Evolutionary conservation across 176 grass and related monocot genomes (phyloP).

Genomic region (Otatea glauca): DNA sequence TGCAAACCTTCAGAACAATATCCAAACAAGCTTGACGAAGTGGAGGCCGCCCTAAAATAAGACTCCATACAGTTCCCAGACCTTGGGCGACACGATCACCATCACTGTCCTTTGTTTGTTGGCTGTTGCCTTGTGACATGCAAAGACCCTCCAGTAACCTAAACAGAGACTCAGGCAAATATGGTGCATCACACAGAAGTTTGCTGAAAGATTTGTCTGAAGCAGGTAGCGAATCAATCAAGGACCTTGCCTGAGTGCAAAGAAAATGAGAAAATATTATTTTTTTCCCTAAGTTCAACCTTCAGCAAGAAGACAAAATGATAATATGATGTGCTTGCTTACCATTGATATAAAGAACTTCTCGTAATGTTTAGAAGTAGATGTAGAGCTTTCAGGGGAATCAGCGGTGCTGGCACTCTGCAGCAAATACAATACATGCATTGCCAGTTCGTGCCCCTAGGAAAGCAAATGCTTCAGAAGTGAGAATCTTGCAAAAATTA

Average conservation of each 20-base stretch:
- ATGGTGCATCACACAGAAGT: slow-evolving; percentile 84
- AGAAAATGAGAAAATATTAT: slow-evolving; percentile 24
- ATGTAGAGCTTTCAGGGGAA: slow-evolving; percentile 49
- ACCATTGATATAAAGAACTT: slow-evolving; percentile 94
- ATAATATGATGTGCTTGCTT: slow-evolving; percentile 52
- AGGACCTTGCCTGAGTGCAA: slow-evolving; percentile 67
- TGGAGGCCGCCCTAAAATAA: slow-evolving; percentile 88
- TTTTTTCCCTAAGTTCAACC: slow-evolving; percentile 8
- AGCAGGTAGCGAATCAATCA: slow-evolving; percentile 84
- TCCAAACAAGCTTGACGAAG: slow-evolving; percentile 78
- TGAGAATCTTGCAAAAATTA: slow-evolving; percentile 36
- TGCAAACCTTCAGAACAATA: slow-evolving; percentile 87
- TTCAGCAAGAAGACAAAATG: slow-evolving; percentile 24
- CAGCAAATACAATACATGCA: slow-evolving; percentile 88
- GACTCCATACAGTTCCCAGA: slow-evolving; percentile 80
- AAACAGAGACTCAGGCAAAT: slow-evolving; percentile 71
- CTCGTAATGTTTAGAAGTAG: slow-evolving; percentile 71
- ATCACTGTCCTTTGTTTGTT: slow-evolving; percentile 66
- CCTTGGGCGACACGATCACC: slow-evolving; percentile 92
- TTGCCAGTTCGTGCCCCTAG: slow-evolving; percentile 87
- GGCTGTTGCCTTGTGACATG: slow-evolving; percentile 57
- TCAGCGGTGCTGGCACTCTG: slow-evolving; percentile 54
- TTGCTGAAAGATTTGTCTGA: slow-evolving; percentile 91
- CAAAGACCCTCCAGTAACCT: slow-evolving; percentile 87
- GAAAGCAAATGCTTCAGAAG: slow-evolving; percentile 42